A percentile compares a stretch with the other conserved stretches of the same genome.
Conservation (phyloP, 768 basidiomycete species). For the Psilocybe azurescens region DNA sequence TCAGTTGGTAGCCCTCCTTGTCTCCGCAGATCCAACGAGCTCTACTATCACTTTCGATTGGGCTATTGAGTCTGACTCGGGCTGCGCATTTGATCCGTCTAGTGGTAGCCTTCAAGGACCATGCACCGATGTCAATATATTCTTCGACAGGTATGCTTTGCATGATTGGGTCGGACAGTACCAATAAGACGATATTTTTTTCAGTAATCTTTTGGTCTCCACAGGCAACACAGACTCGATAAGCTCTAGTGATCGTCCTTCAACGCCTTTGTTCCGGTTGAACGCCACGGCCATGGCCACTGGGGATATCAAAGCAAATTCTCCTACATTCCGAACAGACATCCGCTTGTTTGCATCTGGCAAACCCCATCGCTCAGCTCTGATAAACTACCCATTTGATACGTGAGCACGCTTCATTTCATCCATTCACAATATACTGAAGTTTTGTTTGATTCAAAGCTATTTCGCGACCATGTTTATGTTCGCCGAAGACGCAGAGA, state of each 20-base stretch:
- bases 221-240: not conserved
- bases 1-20: constrained; percentile 1
- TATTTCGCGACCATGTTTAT: not conserved
- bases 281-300: not conserved
- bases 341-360: constrained; percentile 17
- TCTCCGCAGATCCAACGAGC: constrained; percentile 18
- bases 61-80: constrained; percentile 14
- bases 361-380: constrained; percentile 1
- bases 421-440: not conserved
- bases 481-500: not conserved
- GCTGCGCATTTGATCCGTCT: too few species aligned
- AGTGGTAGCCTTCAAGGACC: too few species aligned
- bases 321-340: constrained; percentile 24
- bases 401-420: constrained; percentile 2
- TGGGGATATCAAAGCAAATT: constrained; percentile 13
- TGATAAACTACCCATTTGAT: constrained; percentile 27
- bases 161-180: too few species aligned
- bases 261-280: not conserved
- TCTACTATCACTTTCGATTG: constrained; percentile 22
- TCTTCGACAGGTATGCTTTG: constrained; percentile 18
- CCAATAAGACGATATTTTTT: too few species aligned
- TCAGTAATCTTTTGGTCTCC: not conserved
- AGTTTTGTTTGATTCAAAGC: not conserved
- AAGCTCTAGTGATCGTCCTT: not conserved
- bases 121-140: constrained; percentile 22